Conservation (phyloP, 2,329 filamentous ascomycete genomes). For the Beauveria sp. region DNA sequence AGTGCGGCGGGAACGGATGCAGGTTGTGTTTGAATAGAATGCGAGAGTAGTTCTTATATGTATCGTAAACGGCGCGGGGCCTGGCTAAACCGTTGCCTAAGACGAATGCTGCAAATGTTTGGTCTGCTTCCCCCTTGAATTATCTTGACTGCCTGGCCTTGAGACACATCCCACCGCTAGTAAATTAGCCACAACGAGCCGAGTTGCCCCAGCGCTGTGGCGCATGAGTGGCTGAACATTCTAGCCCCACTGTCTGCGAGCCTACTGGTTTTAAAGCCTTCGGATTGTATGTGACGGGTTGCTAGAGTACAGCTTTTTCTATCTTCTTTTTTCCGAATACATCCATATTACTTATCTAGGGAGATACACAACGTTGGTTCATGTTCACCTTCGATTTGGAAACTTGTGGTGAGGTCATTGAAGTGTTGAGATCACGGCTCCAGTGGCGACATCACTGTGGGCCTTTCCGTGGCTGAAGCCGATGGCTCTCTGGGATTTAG, state of each 20-base stretch:
- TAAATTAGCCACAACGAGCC: not conserved
- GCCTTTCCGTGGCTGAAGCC: slow-evolving; percentile 3
- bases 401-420: not conserved
- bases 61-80: not conserved
- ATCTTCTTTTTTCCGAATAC: not conserved
- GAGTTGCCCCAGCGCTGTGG: not conserved
- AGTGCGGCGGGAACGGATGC: not conserved
- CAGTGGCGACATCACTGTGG: slow-evolving; percentile 8
- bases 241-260: not conserved
- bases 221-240: slow-evolving; percentile 1
- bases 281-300: not conserved
- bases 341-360: too few species aligned
- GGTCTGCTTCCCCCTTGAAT: slow-evolving; percentile 1
- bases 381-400: not conserved
- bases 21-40: not conserved
- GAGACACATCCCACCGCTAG: slow-evolving; percentile 8
- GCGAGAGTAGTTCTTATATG: not conserved
- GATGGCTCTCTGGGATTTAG: not conserved
- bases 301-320: too few species aligned
- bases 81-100: slow-evolving; percentile 9
- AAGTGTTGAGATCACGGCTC: not conserved
- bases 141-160: slow-evolving; percentile 10
- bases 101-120: slow-evolving; percentile 5
- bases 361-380: too few species aligned
- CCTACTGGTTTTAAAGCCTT: not conserved